Evolutionary conservation across 805 yeast species (phyloP).

Genomic region (Candida schatavii): DNA sequence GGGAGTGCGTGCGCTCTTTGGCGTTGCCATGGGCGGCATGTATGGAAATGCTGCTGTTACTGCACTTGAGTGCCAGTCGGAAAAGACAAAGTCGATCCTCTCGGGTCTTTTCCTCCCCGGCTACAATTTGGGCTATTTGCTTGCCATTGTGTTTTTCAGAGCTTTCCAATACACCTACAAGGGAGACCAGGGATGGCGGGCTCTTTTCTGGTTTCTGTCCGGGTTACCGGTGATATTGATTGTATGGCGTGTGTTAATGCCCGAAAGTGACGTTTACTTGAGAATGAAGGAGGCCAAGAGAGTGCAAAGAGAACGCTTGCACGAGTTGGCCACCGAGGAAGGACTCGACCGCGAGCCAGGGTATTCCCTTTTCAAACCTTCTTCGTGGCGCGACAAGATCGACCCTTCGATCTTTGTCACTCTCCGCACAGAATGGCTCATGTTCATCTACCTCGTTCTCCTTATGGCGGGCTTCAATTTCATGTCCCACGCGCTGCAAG

Average conservation of each 20-base stretch:
- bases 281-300: slow-evolving; percentile 19
- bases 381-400: slow-evolving; percentile 10
- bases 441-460: slow-evolving; percentile 29
- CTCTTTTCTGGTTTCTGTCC: slow-evolving; percentile 73
- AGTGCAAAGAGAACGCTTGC: slow-evolving; percentile 9
- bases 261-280: slow-evolving; percentile 57
- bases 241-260: slow-evolving; percentile 53
- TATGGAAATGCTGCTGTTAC: slow-evolving; percentile 66
- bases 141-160: slow-evolving; percentile 63
- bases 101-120: slow-evolving; percentile 59
- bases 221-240: slow-evolving; percentile 61
- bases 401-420: slow-evolving; percentile 8
- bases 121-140: slow-evolving; percentile 64
- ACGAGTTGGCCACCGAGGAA: slow-evolving; percentile 7
- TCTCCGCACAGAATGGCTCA: slow-evolving; percentile 27
- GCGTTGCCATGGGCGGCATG: slow-evolving; percentile 70
- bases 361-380: slow-evolving; percentile 8
- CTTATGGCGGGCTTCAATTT: slow-evolving; percentile 70
- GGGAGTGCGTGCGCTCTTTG: slow-evolving; percentile 62
- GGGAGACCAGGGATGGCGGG: slow-evolving; percentile 53
- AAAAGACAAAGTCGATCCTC: slow-evolving; percentile 55
- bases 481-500: slow-evolving; percentile 74
- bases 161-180: slow-evolving; percentile 48
- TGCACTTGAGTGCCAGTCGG: slow-evolving; percentile 65
- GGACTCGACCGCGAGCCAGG: too few species aligned